A percentile compares a stretch with the other conserved stretches of the same genome.
Evolutionary conservation across 2,329 filamentous ascomycete genomes (phyloP).

Genomic region (Pyrenophora graminea): DNA sequence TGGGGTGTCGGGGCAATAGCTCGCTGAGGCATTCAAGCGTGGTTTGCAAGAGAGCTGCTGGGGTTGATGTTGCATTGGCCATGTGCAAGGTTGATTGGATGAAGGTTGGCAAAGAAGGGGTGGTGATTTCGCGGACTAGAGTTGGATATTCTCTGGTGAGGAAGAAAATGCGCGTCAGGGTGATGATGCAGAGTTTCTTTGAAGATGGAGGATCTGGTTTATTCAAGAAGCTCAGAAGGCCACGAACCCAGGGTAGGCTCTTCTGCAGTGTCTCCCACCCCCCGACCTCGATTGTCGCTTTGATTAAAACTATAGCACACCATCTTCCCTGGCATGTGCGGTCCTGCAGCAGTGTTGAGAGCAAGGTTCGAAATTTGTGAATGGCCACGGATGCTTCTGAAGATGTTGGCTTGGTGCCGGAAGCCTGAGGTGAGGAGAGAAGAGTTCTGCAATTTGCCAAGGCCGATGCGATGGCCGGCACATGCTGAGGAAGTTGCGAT

Average conservation of each 20-base stretch:
- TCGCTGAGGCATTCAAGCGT: conserved; percentile 72
- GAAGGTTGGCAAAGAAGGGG: conserved; percentile 76
- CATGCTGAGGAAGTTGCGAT: conserved; percentile 73
- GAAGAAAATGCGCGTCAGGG: conserved; percentile 80
- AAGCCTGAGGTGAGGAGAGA: conserved; percentile 64
- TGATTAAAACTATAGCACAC: conserved; percentile 76
- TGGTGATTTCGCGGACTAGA: conserved; percentile 83
- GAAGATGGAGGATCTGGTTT: conserved; percentile 76
- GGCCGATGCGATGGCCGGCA: conserved; percentile 67
- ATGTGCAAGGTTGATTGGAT: conserved; percentile 74
- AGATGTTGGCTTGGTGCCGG: conserved; percentile 63
- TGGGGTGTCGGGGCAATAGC: conserved; percentile 78
- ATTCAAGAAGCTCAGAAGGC: conserved; percentile 75
- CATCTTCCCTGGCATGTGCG: conserved; percentile 75
- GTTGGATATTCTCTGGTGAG: conserved; percentile 82
- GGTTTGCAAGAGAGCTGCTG: conserved; percentile 60
- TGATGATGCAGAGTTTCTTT: conserved; percentile 76
- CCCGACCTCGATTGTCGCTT: conserved; percentile 78
- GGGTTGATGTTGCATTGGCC: conserved; percentile 27
- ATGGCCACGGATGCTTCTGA: conserved; percentile 72
- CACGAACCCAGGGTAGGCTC: conserved; percentile 74
- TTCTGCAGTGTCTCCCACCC: conserved; percentile 80
- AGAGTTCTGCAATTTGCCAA: conserved; percentile 60
- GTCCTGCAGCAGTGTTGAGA: conserved; percentile 78
- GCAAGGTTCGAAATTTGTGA: conserved; percentile 79